Evolutionary conservation across 192 early-diverging fungal species (phyloP).

Genomic region (Nowakowskiella sp.): DNA sequence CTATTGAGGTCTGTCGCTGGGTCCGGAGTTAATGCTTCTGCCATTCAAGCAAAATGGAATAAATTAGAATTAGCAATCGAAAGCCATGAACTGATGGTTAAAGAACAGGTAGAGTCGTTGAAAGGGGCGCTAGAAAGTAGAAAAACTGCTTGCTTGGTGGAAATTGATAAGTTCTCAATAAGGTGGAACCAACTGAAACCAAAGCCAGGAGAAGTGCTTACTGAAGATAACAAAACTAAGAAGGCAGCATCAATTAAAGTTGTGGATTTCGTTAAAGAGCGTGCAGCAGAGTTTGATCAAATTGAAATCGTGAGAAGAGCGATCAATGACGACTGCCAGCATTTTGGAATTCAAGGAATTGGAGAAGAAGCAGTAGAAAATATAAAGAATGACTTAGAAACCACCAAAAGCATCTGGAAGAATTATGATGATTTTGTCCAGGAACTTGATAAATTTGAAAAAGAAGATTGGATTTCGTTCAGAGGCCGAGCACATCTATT

Average conservation of each 20-base stretch:
- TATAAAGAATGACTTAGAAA: constrained; percentile 19
- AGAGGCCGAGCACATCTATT: constrained; percentile 29
- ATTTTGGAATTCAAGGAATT: constrained; percentile 35
- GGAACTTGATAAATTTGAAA: constrained; percentile 13
- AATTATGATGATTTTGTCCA: constrained; percentile 26
- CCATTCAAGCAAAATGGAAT: constrained; percentile 38
- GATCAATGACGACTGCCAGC: constrained; percentile 35
- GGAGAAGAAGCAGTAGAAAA: constrained; percentile 30
- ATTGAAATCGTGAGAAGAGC: too few species aligned
- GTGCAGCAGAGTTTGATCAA: constrained; percentile 34
- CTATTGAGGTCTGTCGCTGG: constrained; percentile 43
- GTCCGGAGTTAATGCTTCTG: constrained; percentile 32
- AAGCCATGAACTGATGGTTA: constrained; percentile 50
- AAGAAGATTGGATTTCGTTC: constrained; percentile 52
- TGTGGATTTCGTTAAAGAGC: constrained; percentile 33
- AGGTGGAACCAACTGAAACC: constrained; percentile 51
- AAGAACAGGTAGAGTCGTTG: constrained; percentile 50
- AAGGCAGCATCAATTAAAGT: constrained; percentile 12
- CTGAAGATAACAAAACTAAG: background rate
- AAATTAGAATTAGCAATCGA: constrained; percentile 51
- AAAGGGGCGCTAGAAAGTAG: constrained; percentile 39
- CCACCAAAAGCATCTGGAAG: constrained; percentile 30
- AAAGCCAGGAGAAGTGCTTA: constrained; percentile 16
- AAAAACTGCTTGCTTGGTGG: constrained; percentile 18
- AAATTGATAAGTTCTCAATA: constrained; percentile 40